Evolutionary conservation across 768 basidiomycete species (phyloP).

Genomic region (Pleurotus tuber-regium): DNA sequence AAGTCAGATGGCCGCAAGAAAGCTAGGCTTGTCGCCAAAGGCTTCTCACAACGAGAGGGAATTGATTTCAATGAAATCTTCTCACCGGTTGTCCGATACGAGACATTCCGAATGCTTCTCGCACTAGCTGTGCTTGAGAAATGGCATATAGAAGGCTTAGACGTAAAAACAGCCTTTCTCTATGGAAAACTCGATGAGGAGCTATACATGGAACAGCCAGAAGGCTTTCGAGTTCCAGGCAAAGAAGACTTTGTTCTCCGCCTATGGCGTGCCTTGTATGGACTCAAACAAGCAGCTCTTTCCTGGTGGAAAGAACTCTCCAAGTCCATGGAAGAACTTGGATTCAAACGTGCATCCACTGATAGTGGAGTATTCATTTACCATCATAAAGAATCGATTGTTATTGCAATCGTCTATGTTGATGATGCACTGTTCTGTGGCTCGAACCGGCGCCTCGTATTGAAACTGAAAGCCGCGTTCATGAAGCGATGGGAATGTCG

Average conservation of each 20-base stretch:
- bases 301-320: conserved; percentile 1
- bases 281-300: conserved; percentile 7
- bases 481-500: conserved; percentile 22
- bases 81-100: conserved; percentile 28
- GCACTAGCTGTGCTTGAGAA: conserved; percentile 31
- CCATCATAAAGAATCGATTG: background rate
- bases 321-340: conserved; percentile 8
- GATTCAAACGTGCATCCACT: background rate
- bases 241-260: conserved; percentile 1
- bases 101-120: conserved; percentile 27
- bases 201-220: background rate
- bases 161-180: conserved; percentile 38
- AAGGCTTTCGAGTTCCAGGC: background rate
- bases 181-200: conserved; percentile 20
- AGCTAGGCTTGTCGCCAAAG: conserved; percentile 28
- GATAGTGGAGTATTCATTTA: conserved; percentile 1
- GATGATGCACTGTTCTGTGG: conserved; percentile 14
- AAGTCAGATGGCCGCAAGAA: conserved; percentile 24
- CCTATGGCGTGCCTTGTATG: conserved; percentile 2
- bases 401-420: conserved; percentile 13
- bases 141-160: conserved; percentile 35
- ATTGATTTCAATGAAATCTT: conserved; percentile 31
- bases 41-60: conserved; percentile 37
- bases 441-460: background rate
- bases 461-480: conserved; percentile 15